Base-by-base conservation (phyloP, 192 early-diverging fungal species). In the Diversispora eburnea region DNA sequence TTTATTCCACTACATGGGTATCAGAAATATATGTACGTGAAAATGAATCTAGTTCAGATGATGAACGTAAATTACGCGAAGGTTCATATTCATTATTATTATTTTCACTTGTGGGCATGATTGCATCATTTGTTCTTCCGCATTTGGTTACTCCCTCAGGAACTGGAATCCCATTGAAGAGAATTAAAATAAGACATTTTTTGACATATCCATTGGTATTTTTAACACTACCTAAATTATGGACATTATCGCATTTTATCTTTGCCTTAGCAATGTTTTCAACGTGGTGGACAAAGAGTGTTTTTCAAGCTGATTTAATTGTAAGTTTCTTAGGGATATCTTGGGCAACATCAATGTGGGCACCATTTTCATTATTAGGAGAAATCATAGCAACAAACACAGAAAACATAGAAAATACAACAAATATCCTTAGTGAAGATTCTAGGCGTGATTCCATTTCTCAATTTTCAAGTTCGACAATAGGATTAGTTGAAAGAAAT, bases 261-360 rank as follows among this genome's bases (percentile, higher is more conserved):
- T 91, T 94, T 70, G 89, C 85, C 7, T 63, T 86, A 8, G 84
- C 89, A 2, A 88, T 97, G 88, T 70, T 94, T 5, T 76, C 77
- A 8, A 97, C 95, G 0, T 71, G 84, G 54, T 83, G 85, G 43
- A 79, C 88, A 19, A 76, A 76, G 0, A 84, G 79, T 22, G 80
- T 90, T 19, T 52, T 20, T 3, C 78, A 84, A 17, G 93, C 94
- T 0, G 89, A 88, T 3, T 61, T 86, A 57, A 61, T 95, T 8
- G 87, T 98, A 76, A 89, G 90, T 1, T 45, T 84, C 5, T 87
- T 87, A 57, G 94, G 97, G 5, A 77, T 97, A 48, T 83, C 91
- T 3, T 99, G 95, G 95, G 93, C 93, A 5, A 84, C 92, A 15
- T 83, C 87, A 15, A 89, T 91, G 83, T 99, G 97, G 97, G 89